Conservation (phyloP, 768 basidiomycete species). For the Strobilomyces confusus region DNA sequence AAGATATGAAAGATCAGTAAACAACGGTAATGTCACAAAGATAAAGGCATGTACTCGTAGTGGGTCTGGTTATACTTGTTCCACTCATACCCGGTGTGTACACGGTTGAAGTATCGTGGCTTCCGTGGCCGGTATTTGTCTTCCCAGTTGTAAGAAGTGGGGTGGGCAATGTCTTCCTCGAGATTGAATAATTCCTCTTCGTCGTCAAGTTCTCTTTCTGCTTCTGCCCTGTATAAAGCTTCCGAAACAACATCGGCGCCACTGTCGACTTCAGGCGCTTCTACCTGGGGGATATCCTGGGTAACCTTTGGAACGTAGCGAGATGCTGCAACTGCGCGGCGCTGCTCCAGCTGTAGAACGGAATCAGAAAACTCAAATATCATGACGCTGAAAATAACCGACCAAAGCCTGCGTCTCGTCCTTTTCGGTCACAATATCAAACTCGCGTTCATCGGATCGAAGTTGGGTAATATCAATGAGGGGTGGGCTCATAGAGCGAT, state of each 20-base stretch:
- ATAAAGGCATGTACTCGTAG: constrained; percentile 66
- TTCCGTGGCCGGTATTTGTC: constrained; percentile 98
- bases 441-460: constrained; percentile 71
- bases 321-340: constrained; percentile 77
- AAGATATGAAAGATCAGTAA: constrained; percentile 14
- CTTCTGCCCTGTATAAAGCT: constrained; percentile 85
- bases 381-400: constrained; percentile 24
- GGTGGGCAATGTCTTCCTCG: constrained; percentile 81
- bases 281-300: constrained; percentile 55
- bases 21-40: background rate
- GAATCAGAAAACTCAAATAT: constrained; percentile 2
- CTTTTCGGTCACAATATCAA: constrained; percentile 68
- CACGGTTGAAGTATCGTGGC: constrained; percentile 97
- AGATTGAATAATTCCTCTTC: constrained; percentile 95
- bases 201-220: constrained; percentile 89
- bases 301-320: constrained; percentile 80
- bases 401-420: constrained; percentile 68
- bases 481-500: constrained; percentile 82
- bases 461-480: constrained; percentile 69
- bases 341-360: constrained; percentile 56
- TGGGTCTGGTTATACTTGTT: constrained; percentile 99
- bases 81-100: constrained; percentile 99
- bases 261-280: constrained; percentile 53
- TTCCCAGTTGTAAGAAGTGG: constrained; percentile 94
- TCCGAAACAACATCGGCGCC: constrained; percentile 82